Percentiles rank a stretch among this genome's conserved stretches.
Conservation (phyloP, 2,329 filamentous ascomycete genomes). For the Penicillium sclerotigenum region DNA sequence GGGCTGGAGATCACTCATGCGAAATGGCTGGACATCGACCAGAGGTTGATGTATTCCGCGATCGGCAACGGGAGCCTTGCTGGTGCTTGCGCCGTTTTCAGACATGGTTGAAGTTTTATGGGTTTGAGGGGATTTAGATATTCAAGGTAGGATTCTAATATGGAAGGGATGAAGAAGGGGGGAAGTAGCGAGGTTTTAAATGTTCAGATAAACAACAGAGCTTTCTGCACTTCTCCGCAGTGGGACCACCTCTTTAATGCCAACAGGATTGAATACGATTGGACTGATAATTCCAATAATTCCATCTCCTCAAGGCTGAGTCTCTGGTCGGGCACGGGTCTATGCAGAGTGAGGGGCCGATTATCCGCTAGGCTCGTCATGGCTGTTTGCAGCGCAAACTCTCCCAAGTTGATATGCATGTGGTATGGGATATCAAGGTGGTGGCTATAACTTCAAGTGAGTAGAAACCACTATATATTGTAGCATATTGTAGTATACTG, state of each 20-base stretch:
- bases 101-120: slow-evolving; percentile 26
- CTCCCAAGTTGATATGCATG: neutral
- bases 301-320: neutral
- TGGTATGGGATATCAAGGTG: neutral
- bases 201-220: neutral
- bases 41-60: slow-evolving; percentile 40
- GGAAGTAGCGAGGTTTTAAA: slow-evolving; percentile 1
- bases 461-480: neutral
- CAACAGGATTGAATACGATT: neutral
- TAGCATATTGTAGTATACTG: neutral
- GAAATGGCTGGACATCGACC: slow-evolving; percentile 75
- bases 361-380: neutral
- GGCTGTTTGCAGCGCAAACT: neutral
- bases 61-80: slow-evolving; percentile 33
- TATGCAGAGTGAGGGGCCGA: neutral
- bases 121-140: neutral
- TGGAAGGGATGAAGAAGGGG: neutral
- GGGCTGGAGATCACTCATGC: slow-evolving; percentile 77
- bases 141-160: neutral
- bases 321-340: neutral
- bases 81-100: slow-evolving; percentile 26
- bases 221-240: neutral
- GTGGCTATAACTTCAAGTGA: neutral
- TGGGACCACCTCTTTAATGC: neutral
- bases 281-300: neutral